Conservation (phyloP, 306 rosid genomes). For the Dryas drummondii region DNA sequence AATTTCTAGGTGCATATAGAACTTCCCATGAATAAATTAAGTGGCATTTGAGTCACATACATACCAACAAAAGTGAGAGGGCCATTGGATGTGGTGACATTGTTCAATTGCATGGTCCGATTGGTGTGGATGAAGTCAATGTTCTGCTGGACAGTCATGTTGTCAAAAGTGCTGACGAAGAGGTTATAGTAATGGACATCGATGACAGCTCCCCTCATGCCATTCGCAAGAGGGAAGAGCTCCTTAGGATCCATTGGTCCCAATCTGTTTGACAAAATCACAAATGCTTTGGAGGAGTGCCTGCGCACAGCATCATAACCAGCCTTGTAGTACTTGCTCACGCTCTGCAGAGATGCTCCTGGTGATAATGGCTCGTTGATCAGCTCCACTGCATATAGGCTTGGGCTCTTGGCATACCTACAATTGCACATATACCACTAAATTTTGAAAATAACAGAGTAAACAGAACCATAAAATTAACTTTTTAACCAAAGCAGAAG, state of each 20-base stretch:
- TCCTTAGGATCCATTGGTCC: conserved; percentile 46
- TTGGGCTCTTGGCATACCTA: conserved; percentile 54
- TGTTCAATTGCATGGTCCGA: conserved; percentile 40
- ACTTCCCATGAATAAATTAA: background rate
- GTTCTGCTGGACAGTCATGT: conserved; percentile 52
- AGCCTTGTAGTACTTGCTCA: conserved; percentile 59
- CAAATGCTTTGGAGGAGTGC: conserved; percentile 48
- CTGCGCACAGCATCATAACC: conserved; percentile 60
- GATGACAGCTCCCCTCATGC: conserved; percentile 43
- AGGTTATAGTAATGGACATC: conserved; percentile 76
- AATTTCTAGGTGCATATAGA: too few relatives aligned
- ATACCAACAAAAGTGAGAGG: conserved; percentile 74
- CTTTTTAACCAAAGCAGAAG: too few relatives aligned
- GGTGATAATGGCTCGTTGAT: conserved; percentile 74
- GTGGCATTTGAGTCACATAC: conserved; percentile 13
- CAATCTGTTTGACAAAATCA: conserved; percentile 55
- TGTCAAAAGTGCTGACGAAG: conserved; percentile 30
- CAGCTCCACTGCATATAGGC: conserved; percentile 69
- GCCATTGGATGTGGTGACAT: conserved; percentile 64
- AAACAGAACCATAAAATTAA: too few relatives aligned
- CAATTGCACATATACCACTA: background rate
- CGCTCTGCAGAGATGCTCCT: conserved; percentile 40
- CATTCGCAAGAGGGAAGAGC: conserved; percentile 55
- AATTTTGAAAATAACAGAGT: background rate
- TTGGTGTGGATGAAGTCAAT: conserved; percentile 53